Conservation (phyloP, 2,329 filamentous ascomycete genomes). For the Aureobasidium sp. region DNA sequence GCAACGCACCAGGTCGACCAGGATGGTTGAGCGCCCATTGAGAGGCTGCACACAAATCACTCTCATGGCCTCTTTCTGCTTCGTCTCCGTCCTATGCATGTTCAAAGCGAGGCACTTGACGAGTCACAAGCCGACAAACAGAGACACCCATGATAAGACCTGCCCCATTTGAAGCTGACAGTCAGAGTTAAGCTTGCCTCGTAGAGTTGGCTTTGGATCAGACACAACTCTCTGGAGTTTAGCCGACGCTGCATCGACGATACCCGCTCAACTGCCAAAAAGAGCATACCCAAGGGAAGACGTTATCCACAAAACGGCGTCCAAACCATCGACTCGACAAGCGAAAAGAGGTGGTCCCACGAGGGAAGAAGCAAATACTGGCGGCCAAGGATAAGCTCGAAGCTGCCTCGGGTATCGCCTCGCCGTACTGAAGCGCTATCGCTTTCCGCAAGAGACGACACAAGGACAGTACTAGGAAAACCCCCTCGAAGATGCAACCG, state of each 20-base stretch:
- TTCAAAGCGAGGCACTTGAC: not conserved
- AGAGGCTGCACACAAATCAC: not conserved
- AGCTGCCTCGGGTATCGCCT: not conserved
- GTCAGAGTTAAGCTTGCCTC: not conserved
- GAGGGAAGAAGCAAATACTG: not conserved
- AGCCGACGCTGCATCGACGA: not conserved
- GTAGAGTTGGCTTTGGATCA: not conserved
- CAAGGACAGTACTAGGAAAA: not conserved
- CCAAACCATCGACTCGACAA: not conserved
- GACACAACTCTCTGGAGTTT: not conserved
- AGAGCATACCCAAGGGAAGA: not conserved
- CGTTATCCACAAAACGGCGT: slow-evolving; percentile 1
- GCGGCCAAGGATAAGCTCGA: not conserved
- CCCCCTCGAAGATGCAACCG: not conserved
- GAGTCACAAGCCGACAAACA: not conserved
- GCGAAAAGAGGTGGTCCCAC: slow-evolving; percentile 1
- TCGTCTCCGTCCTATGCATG: not conserved
- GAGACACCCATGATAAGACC: not conserved
- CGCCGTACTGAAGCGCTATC: not conserved
- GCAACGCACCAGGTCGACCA: not conserved
- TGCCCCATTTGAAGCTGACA: not conserved
- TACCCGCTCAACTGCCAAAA: slow-evolving; percentile 4
- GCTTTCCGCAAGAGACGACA: not conserved
- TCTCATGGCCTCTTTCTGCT: not conserved
- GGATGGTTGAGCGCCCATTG: not conserved